Conservation (phyloP, 306 rosid genomes). For the Quercus dentata region DNA sequence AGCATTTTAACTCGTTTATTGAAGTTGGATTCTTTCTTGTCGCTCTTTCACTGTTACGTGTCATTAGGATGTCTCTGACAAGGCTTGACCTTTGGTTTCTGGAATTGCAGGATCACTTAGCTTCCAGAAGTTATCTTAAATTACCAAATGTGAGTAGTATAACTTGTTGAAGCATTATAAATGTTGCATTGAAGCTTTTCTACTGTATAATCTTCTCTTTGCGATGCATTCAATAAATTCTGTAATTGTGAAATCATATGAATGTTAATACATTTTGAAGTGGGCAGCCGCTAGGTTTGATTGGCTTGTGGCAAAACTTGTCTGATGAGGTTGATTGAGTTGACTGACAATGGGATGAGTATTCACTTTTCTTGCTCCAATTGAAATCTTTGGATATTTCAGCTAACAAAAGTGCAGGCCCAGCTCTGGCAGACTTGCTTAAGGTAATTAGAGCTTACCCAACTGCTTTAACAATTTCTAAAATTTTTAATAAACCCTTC, state of each 20-base stretch:
- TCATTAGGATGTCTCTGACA: conserved; percentile 8
- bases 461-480: conserved; percentile 3
- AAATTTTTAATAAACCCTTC: neutral
- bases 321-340: too few relatives aligned
- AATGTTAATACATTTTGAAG: too few relatives aligned
- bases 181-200: neutral
- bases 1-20: neutral
- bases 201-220: too few relatives aligned
- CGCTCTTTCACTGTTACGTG: neutral
- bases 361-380: conserved; percentile 42
- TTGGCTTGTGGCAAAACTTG: too few relatives aligned
- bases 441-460: conserved; percentile 52
- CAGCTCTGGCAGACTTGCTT: conserved; percentile 63
- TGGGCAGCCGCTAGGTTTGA: too few relatives aligned
- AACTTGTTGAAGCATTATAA: conserved; percentile 11
- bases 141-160: conserved; percentile 73
- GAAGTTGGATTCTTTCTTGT: neutral
- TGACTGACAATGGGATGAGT: neutral
- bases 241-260: too few relatives aligned
- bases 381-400: conserved; percentile 71
- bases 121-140: conserved; percentile 88
- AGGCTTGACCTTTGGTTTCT: conserved; percentile 14
- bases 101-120: conserved; percentile 72
- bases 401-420: conserved; percentile 42
- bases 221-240: too few relatives aligned